Evolutionary conservation across 257 asterid species (phyloP).

Genomic region (Echites panduratus): DNA sequence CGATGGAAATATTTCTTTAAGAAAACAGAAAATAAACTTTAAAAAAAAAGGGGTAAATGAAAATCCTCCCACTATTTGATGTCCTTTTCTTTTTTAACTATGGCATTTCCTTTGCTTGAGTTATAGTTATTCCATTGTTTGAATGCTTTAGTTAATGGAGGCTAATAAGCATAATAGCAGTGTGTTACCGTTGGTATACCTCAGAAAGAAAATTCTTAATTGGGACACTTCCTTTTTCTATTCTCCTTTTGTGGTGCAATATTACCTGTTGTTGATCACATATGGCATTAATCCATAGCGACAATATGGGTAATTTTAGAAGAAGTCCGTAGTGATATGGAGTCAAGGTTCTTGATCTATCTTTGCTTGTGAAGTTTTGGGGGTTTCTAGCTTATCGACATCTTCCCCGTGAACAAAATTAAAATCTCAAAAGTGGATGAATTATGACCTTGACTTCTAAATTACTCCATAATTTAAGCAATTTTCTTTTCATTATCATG

Average conservation of each 20-base stretch:
- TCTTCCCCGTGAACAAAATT: too few species aligned
- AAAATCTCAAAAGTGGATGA: too few species aligned
- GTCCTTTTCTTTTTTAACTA: background rate
- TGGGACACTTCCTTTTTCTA: too few species aligned
- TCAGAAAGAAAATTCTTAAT: background rate
- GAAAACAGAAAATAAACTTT: background rate
- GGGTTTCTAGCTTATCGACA: background rate
- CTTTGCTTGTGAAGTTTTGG: background rate
- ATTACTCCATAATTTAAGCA: too few species aligned
- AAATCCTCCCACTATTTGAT: background rate
- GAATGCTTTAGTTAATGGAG: constrained; percentile 1
- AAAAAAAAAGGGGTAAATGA: background rate
- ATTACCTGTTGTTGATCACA: background rate
- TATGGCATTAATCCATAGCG: background rate
- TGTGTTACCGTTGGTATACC: background rate
- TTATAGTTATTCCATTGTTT: constrained; percentile 14
- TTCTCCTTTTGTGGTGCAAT: too few species aligned
- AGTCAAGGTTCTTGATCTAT: background rate
- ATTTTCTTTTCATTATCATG: too few species aligned
- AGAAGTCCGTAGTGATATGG: background rate
- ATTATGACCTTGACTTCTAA: too few species aligned
- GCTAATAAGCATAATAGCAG: background rate
- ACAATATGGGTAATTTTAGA: background rate
- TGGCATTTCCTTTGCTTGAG: constrained; percentile 10
- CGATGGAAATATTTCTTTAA: background rate